Evolutionary conservation across 768 basidiomycete species (phyloP).

Genomic region (Lentinula sp.): DNA sequence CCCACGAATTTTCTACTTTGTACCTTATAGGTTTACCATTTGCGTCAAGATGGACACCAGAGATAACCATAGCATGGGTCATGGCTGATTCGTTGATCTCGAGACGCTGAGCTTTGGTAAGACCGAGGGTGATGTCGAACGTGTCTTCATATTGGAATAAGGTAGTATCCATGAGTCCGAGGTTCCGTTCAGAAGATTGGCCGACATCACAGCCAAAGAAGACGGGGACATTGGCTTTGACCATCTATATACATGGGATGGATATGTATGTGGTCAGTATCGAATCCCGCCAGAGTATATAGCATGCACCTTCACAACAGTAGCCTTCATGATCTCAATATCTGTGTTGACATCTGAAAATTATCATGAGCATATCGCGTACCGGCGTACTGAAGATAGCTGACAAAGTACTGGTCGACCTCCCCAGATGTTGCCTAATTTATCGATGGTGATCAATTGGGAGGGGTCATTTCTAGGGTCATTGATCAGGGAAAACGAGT

Average conservation of each 20-base stretch:
- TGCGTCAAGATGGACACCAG: slow-evolving; percentile 81
- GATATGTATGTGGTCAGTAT: background rate
- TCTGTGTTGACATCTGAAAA: slow-evolving; percentile 77
- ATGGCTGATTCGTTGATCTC: slow-evolving; percentile 80
- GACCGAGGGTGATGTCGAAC: slow-evolving; percentile 72
- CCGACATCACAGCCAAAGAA: slow-evolving; percentile 98
- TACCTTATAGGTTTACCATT: slow-evolving; percentile 78
- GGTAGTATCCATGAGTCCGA: slow-evolving; percentile 83
- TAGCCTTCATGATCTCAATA: slow-evolving; percentile 72
- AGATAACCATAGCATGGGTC: slow-evolving; percentile 97
- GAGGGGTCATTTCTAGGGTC: slow-evolving; percentile 85
- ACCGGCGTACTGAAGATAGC: slow-evolving; percentile 13
- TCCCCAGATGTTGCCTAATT: slow-evolving; percentile 90
- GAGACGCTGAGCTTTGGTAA: slow-evolving; percentile 83
- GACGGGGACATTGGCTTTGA: slow-evolving; percentile 84
- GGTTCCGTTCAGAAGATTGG: slow-evolving; percentile 61
- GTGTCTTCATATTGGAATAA: slow-evolving; percentile 83
- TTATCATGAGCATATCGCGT: background rate
- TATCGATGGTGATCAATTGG: slow-evolving; percentile 86
- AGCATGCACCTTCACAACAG: slow-evolving; percentile 56
- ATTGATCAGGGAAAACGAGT: slow-evolving; percentile 90
- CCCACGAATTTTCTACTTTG: slow-evolving; percentile 98
- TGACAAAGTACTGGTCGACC: slow-evolving; percentile 79
- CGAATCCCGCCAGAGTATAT: too few relatives aligned
- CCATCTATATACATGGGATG: slow-evolving; percentile 31